Percentiles rank a stretch among this genome's conserved stretches.
phyloP scores from a whole-genome alignment of 495 filamentous ascomycete genomes.

The Bacidia rubella region DNA sequence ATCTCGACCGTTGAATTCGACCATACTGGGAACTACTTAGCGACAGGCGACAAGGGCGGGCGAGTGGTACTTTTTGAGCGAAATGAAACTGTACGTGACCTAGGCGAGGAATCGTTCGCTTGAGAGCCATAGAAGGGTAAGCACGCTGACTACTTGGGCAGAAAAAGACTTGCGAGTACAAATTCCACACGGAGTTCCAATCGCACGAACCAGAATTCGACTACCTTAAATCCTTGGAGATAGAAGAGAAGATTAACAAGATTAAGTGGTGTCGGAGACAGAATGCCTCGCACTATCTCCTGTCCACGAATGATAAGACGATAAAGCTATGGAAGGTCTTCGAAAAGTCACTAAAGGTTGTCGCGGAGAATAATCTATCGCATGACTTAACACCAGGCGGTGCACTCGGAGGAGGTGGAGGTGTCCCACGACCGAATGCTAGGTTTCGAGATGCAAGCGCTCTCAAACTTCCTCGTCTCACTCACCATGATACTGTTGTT shows the following conservation, averaged over 20 bases:
- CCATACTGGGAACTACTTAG: slow-evolving; percentile 95
- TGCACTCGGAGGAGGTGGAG: slow-evolving; percentile 58
- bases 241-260: slow-evolving; percentile 99
- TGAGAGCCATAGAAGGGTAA: not conserved
- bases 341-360: slow-evolving; percentile 96
- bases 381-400: slow-evolving; percentile 79
- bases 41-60: slow-evolving; percentile 95
- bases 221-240: slow-evolving; percentile 97
- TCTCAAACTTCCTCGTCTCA: slow-evolving; percentile 85
- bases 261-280: slow-evolving; percentile 99
- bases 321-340: slow-evolving; percentile 99
- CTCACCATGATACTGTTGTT: slow-evolving; percentile 96
- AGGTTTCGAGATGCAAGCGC: slow-evolving; percentile 70
- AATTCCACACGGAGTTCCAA: slow-evolving; percentile 99
- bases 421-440: slow-evolving; percentile 52
- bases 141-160: slow-evolving; percentile 26
- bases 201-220: slow-evolving; percentile 99
- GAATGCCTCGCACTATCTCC: slow-evolving; percentile 94
- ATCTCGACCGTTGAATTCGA: slow-evolving; percentile 99
- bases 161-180: slow-evolving; percentile 99
- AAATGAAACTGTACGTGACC: slow-evolving; percentile 74
- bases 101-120: not conserved
- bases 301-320: slow-evolving; percentile 98
- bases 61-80: slow-evolving; percentile 93
- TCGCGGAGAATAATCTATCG: slow-evolving; percentile 96